Conservation (phyloP, 129 eudicot species). For the Artemisia tridentata region DNA sequence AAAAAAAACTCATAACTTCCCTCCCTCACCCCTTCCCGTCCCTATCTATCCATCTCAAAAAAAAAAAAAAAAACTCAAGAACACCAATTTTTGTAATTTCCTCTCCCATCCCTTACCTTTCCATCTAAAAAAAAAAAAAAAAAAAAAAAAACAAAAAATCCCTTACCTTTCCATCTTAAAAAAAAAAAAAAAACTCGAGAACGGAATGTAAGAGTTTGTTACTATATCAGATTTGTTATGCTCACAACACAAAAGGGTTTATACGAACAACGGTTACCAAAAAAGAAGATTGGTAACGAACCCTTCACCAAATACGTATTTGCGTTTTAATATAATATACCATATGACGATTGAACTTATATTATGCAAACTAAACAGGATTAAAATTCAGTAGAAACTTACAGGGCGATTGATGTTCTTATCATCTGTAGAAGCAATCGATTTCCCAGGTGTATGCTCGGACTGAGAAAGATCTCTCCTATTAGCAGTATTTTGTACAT, state of each 20-base stretch:
- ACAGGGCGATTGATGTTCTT: slow-evolving; percentile 55
- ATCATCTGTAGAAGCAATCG: slow-evolving; percentile 50
- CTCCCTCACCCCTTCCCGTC: too few relatives aligned
- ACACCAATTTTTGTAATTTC: too few relatives aligned
- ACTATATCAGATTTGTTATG: background rate
- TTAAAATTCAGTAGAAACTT: slow-evolving; percentile 31
- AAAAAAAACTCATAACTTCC: too few relatives aligned
- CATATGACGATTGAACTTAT: background rate
- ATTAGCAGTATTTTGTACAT: slow-evolving; percentile 37
- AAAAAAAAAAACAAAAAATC: too few relatives aligned
- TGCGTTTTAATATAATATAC: background rate
- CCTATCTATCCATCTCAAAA: too few relatives aligned
- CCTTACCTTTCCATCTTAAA: too few relatives aligned
- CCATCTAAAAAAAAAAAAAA: too few relatives aligned
- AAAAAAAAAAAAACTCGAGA: too few relatives aligned
- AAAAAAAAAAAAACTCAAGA: too few relatives aligned
- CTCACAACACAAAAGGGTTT: too few relatives aligned
- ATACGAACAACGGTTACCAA: too few relatives aligned
- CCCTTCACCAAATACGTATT: background rate
- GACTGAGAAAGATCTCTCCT: slow-evolving; percentile 46
- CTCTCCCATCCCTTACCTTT: too few relatives aligned
- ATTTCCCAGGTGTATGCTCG: slow-evolving; percentile 45
- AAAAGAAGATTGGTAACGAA: background rate
- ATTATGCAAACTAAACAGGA: background rate
- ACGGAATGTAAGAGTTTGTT: background rate